A percentile compares a stretch with the other conserved stretches of the same genome.
Evolutionary conservation across 208 protist genomes (phyloP).

Genomic region (Trypanosomatidae sp.): DNA sequence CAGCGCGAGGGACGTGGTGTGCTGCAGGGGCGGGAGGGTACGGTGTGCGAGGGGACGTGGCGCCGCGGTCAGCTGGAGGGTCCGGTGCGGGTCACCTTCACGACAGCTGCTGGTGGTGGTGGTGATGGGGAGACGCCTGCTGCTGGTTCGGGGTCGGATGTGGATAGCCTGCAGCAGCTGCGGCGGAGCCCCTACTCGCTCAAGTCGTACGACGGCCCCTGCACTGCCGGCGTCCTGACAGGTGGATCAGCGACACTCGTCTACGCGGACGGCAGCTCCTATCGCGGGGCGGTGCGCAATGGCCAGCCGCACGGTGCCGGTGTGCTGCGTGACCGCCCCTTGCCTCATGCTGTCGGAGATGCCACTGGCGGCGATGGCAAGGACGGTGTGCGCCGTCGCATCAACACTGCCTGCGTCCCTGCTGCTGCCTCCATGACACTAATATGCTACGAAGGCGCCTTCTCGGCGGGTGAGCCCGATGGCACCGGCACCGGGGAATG

Average conservation of each 20-base stretch:
- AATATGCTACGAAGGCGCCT: constrained; percentile 72
- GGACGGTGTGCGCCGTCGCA: constrained; percentile 6
- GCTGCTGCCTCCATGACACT: constrained; percentile 23
- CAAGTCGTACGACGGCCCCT: constrained; percentile 61
- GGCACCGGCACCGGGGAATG: constrained; percentile 59
- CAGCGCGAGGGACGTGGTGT: constrained; percentile 52
- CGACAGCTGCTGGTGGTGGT: neutral
- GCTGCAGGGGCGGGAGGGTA: constrained; percentile 36
- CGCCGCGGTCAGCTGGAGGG: constrained; percentile 45
- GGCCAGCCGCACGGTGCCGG: constrained; percentile 57
- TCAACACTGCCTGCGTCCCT: constrained; percentile 13
- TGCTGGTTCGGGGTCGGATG: neutral
- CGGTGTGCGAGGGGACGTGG: constrained; percentile 64
- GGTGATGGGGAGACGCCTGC: neutral
- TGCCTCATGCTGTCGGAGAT: neutral
- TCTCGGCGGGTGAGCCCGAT: constrained; percentile 62
- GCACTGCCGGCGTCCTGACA: constrained; percentile 56
- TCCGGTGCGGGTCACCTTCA: constrained; percentile 25
- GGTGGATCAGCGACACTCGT: constrained; percentile 39
- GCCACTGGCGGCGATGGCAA: constrained; percentile 14
- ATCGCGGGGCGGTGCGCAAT: constrained; percentile 55
- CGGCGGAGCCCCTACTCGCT: constrained; percentile 14
- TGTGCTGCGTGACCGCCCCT: constrained; percentile 45
- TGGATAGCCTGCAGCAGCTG: constrained; percentile 13
- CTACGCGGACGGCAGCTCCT: constrained; percentile 64